Percentiles rank a stretch among this genome's conserved stretches.
These are phyloP conservation scores for Fraxinus sp. DNA, from an alignment of 305 asterid species.

Conservation along the genomic window DNA sequence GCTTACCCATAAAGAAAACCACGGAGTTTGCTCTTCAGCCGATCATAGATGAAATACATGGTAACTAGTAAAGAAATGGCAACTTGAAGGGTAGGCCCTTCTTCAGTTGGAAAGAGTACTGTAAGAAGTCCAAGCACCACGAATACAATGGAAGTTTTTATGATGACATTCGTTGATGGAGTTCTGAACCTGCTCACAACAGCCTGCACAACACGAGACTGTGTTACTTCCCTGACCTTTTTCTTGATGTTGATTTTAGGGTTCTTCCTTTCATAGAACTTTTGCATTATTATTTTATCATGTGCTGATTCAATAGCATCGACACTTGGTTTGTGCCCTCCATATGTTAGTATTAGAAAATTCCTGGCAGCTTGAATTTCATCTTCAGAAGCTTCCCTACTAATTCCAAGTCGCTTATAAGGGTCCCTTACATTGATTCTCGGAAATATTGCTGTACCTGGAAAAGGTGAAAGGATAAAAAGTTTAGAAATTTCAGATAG, in stretches of 20 bases:
- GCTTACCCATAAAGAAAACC: constrained; percentile 88
- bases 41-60: constrained; percentile 68
- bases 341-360: constrained; percentile 60
- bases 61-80: constrained; percentile 72
- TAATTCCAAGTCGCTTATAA: constrained; percentile 80
- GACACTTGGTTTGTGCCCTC: constrained; percentile 60
- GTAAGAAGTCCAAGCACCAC: constrained; percentile 73
- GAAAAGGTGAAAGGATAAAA: constrained; percentile 2
- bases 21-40: constrained; percentile 70
- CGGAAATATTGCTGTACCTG: constrained; percentile 66
- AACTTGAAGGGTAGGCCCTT: constrained; percentile 96
- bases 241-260: constrained; percentile 83
- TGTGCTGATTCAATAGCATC: constrained; percentile 88
- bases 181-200: constrained; percentile 71
- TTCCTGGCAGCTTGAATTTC: constrained; percentile 78
- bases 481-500: constrained; percentile 12
- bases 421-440: constrained; percentile 77
- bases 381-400: constrained; percentile 80
- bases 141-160: constrained; percentile 72
- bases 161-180: constrained; percentile 56
- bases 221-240: constrained; percentile 75
- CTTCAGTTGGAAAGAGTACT: constrained; percentile 91
- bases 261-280: constrained; percentile 78
- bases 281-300: constrained; percentile 89
- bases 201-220: constrained; percentile 72